phyloP scores from a whole-genome alignment of 306 rosid genomes.

The Abrus pulchellus region DNA sequence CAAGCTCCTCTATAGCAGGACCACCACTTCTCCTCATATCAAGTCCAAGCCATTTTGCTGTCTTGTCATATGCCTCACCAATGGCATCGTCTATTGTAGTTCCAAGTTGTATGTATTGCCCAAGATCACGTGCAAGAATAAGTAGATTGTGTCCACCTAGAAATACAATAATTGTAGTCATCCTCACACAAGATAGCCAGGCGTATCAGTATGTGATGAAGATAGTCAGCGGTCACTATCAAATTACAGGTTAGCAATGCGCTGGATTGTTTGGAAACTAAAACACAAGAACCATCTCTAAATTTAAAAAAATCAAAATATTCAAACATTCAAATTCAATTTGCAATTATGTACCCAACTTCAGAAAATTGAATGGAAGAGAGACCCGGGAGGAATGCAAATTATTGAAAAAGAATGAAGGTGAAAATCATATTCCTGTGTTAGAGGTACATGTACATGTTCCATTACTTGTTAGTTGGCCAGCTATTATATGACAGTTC shows the following conservation, averaged over 20 bases:
- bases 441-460: background rate
- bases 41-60: slow-evolving; percentile 98
- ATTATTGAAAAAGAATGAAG: slow-evolving; percentile 1
- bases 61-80: slow-evolving; percentile 98
- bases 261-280: slow-evolving; percentile 2
- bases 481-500: too few relatives aligned
- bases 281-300: slow-evolving; percentile 20
- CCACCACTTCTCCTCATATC: slow-evolving; percentile 98
- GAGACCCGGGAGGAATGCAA: background rate
- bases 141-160: slow-evolving; percentile 94
- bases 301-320: slow-evolving; percentile 10
- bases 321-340: slow-evolving; percentile 23
- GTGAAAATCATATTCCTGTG: background rate
- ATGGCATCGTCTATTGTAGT: slow-evolving; percentile 97
- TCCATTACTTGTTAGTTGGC: too few relatives aligned
- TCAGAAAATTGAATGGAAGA: slow-evolving; percentile 3
- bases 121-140: slow-evolving; percentile 88
- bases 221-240: slow-evolving; percentile 16
- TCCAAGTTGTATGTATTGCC: slow-evolving; percentile 90
- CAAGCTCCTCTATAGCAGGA: slow-evolving; percentile 96
- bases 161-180: slow-evolving; percentile 37
- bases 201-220: slow-evolving; percentile 13
- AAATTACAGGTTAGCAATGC: slow-evolving; percentile 28
- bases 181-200: slow-evolving; percentile 35
- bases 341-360: background rate